Evolutionary conservation across 2,329 filamentous ascomycete genomes (phyloP), one percentile per base, ranked within the genome.

Genomic region (Neonectria faginata): DNA sequence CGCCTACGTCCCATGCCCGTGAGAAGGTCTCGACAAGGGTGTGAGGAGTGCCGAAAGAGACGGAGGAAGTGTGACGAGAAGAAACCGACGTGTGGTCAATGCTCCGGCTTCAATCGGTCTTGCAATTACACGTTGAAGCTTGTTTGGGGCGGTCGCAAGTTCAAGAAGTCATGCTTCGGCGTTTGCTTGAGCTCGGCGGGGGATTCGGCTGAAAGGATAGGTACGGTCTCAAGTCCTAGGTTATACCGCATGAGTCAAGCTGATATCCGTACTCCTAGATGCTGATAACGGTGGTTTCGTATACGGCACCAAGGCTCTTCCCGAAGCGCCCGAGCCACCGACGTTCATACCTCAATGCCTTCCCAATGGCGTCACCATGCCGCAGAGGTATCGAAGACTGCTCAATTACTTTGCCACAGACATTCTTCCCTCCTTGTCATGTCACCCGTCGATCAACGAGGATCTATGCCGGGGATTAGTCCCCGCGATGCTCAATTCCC

Each of bases 31-130:
- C 67, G 74, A 29, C 67, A 70, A 64, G 74, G 74, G 6, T 75
- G 74, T 60, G 73, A 70, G 48, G 73, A 75, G 68, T 75, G 74
- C 52, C 61, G 74, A 62, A 71, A 71, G 42, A 53, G 73, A 20
- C 66, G 74, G 50, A 59, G 74, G 11, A 75, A 75, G 54, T 75
- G 74, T 18, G 73, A 75, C 50, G 74, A 75, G 20, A 22, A 36
- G 12, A 75, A 75, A 20, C 74, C 74, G 2, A 64, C 57, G 3
- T 75, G 74, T 10, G 66, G 71, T 2, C 72, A 65, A 22, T 75
- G 74, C 22, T 29, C 52, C 1, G 60, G 48, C 0, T 67, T 56
- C 16, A 67, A 62, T 4, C 63, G 74, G 5, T 41, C 10, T 4
- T 75, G 74, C 36, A 60, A 60, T 2, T 75, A 75, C 48, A 64